Conservation (phyloP, 768 basidiomycete species). For the Neoboletus subvelutipes region DNA sequence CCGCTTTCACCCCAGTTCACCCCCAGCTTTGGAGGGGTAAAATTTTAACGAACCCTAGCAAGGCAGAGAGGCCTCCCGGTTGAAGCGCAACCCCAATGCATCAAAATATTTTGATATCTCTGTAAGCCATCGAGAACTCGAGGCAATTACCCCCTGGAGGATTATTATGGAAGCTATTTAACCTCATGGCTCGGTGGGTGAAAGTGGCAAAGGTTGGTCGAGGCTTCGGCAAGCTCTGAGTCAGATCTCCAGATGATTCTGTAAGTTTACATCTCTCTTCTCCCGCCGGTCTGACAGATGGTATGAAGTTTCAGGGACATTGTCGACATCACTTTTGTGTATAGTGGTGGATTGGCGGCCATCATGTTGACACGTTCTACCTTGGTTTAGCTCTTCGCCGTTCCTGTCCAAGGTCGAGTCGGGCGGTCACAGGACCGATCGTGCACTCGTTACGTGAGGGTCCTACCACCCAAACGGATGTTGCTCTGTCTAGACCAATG, state of each 20-base stretch:
- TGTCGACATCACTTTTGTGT: slow-evolving; percentile 21
- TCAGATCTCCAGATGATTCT: slow-evolving; percentile 22
- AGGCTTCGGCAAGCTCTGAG: slow-evolving; percentile 12
- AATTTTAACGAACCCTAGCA: background rate
- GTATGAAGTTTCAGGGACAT: slow-evolving; percentile 23
- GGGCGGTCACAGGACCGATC: slow-evolving; percentile 13
- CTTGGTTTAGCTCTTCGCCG: slow-evolving; percentile 20
- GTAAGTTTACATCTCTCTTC: slow-evolving; percentile 20
- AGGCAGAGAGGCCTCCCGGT: slow-evolving; percentile 1
- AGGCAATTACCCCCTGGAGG: slow-evolving; percentile 17
- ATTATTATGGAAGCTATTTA: slow-evolving; percentile 30
- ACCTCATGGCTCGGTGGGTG: slow-evolving; percentile 8
- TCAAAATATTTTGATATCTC: slow-evolving; percentile 13
- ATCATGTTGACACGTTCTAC: slow-evolving; percentile 23
- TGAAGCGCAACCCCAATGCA: background rate
- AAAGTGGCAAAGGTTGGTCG: slow-evolving; percentile 14
- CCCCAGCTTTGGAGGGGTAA: background rate
- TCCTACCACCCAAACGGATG: slow-evolving; percentile 13
- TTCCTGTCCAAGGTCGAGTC: slow-evolving; percentile 15
- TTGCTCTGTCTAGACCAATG: slow-evolving; percentile 13
- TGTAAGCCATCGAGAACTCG: slow-evolving; percentile 12
- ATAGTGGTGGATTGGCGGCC: slow-evolving; percentile 19
- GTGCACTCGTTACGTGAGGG: slow-evolving; percentile 22
- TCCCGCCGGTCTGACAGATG: slow-evolving; percentile 25
- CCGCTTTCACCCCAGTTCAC: background rate